Base-by-base conservation (phyloP, 441 rosid species). In the Erodium moschatum region DNA sequence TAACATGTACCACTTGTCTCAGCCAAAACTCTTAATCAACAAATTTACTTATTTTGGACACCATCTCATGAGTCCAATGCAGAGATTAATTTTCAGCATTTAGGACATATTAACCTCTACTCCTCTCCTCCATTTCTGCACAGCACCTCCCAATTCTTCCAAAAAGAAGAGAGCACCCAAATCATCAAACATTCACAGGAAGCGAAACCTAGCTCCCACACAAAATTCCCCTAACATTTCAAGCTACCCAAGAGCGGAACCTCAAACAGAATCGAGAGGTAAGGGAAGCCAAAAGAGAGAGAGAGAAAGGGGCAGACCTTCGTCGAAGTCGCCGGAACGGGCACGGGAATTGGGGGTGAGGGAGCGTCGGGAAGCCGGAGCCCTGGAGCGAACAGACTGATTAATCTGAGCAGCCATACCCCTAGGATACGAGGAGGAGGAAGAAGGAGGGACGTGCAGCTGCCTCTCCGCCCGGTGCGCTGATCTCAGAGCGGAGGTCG, bases 341-440 rank as follows among this genome's bases (percentile, higher is more conserved):
- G 91, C 70, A 44, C 93, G 85, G 63, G 84, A 75, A 35, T 80
- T 79, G 40, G 91, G 88, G 66, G 89, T 86, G 15, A 82, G 84
- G 74, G 96, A 82, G 70, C 92, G 96, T 52, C 92, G 71, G 20
- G 16, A 74, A 33, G 87, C 65, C 16, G 86, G 35, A 24, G 85
- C 65, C 67, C 50, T 73, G 68, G 72, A 52, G 65, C 71, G 71
- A 69, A 12, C 31, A 62, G 62, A 56, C 12, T 56, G 62, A n/a
- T 19, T 19, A 9, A 56, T 19, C 2, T 54, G 61, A 16, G 61
- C 61, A 33, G 5, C 38, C 38, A 33, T 33, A 5, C 38, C 38
- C 2, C 29, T 21, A 8, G 70, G 69, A 21, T 81, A 58, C 70
- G 82, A 75, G 13, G 78, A n/a, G n/a, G 79, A 70, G 65, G 78